Evolutionary conservation across 495 filamentous ascomycete species (phyloP).

Genomic region (Talaromyces wortmannii): DNA sequence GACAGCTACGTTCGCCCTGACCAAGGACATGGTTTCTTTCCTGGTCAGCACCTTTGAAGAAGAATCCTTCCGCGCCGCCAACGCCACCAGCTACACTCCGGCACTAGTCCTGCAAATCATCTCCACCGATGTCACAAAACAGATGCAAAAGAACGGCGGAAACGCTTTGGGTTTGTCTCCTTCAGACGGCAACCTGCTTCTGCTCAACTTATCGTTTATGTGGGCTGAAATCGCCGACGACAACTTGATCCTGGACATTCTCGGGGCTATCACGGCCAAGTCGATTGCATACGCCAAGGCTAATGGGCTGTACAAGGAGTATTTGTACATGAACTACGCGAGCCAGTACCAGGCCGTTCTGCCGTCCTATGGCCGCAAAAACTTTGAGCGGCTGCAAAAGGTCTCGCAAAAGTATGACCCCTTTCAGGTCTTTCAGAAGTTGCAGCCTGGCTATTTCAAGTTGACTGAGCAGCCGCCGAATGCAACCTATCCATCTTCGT

Average conservation of each 20-base stretch:
- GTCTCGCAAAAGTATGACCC: slow-evolving; percentile 34
- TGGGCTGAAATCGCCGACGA: slow-evolving; percentile 30
- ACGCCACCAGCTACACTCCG: slow-evolving; percentile 27
- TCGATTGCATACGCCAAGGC: slow-evolving; percentile 24
- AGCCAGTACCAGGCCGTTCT: slow-evolving; percentile 30
- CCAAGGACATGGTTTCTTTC: slow-evolving; percentile 23
- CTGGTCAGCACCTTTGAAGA: slow-evolving; percentile 29
- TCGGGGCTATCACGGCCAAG: background rate
- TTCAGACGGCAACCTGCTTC: slow-evolving; percentile 26
- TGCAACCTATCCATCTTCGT: background rate
- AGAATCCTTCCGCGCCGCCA: slow-evolving; percentile 23
- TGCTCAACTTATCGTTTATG: slow-evolving; percentile 26
- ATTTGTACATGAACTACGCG: slow-evolving; percentile 52
- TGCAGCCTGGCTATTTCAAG: slow-evolving; percentile 38
- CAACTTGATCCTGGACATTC: slow-evolving; percentile 4
- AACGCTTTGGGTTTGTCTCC: slow-evolving; percentile 46
- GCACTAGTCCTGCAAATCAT: slow-evolving; percentile 44
- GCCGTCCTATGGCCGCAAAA: slow-evolving; percentile 25
- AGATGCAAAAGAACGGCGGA: slow-evolving; percentile 36
- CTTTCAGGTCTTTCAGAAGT: slow-evolving; percentile 21
- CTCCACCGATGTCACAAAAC: slow-evolving; percentile 24
- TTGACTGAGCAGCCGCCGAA: slow-evolving; percentile 7
- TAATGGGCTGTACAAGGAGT: slow-evolving; percentile 38
- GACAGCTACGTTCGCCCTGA: slow-evolving; percentile 29
- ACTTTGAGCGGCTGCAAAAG: slow-evolving; percentile 19